Conservation (phyloP, 2,329 filamentous ascomycete species). For the Knufia fluminis region DNA sequence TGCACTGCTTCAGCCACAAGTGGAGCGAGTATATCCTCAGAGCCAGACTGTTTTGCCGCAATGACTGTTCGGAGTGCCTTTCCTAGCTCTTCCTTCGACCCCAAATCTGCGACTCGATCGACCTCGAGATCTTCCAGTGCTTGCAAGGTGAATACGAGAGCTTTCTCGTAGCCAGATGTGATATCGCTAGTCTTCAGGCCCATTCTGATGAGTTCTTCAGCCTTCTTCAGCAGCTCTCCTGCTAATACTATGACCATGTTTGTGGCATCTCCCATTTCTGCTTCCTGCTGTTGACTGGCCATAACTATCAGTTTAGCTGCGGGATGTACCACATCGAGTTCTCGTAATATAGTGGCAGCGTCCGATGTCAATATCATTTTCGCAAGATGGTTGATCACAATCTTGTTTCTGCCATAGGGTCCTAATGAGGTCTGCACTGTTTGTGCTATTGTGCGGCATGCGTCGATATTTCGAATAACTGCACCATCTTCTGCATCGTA, state of each 20-base stretch:
- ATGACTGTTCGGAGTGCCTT: constrained; percentile 95
- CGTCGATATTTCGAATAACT: constrained; percentile 96
- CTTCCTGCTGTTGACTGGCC: constrained; percentile 97
- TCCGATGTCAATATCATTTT: constrained; percentile 99
- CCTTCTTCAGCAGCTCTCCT: constrained; percentile 91
- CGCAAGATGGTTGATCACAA: constrained; percentile 98
- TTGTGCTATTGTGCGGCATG: constrained; percentile 87
- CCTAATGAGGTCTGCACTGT: constrained; percentile 96
- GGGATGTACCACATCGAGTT: constrained; percentile 96
- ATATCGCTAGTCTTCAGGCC: constrained; percentile 98
- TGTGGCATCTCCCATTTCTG: constrained; percentile 97
- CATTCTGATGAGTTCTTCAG: constrained; percentile 92
- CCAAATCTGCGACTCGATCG: constrained; percentile 80
- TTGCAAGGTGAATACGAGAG: constrained; percentile 78
- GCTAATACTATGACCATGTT: constrained; percentile 95
- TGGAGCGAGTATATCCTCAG: constrained; percentile 75
- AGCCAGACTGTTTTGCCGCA: constrained; percentile 91
- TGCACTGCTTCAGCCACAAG: constrained; percentile 79
- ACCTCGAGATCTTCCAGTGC: constrained; percentile 78
- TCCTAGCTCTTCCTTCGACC: constrained; percentile 71
- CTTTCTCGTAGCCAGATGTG: constrained; percentile 89
- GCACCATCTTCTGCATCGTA: constrained; percentile 99
- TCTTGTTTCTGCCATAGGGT: constrained; percentile 97
- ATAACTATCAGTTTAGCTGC: constrained; percentile 96
- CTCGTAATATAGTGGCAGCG: constrained; percentile 90